Base-by-base conservation (phyloP, 2,329 filamentous ascomycete species). In the Rutstroemia sydowiana region DNA sequence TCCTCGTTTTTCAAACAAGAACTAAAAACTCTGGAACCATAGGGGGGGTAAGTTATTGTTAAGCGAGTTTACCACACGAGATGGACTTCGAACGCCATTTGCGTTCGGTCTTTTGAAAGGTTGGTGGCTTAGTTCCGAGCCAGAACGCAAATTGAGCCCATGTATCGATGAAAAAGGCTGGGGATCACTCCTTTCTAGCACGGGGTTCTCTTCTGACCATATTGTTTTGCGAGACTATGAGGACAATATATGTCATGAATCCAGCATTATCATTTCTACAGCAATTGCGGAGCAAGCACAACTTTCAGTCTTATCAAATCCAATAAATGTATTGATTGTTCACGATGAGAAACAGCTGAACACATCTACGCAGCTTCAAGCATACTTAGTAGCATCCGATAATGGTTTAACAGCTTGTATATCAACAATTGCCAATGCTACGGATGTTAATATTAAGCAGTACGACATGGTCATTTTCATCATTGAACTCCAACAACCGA, bases 91-190 rank as follows among this genome's bases (percentile, higher is more conserved):
- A 54, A 57, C 61, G 45, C 61, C 60, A 9, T 44, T 51, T 14
- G 46, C 62, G 10, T 63, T 67, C 21, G 63, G 66, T 52, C 55
- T 61, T 10, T 56, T 70, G 1, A 48, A 60, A 0, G 66, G 64
- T 23, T 68, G 13, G 66, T 68, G 66, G 66, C 56, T 65, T 34
- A 62, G 65, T 20, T 14, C 14, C 28, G 30, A 44, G 11, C 41
- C 21, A 14, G 21, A 44, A 4, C 21, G 41, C 21, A 28, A 28
- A 44, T 44, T 3, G 21, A 44, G 28, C 20, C 41, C 41, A 14
- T 44, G 41, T 30, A 5, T 44, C 13, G 28, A 28, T 13, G 28
- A 44, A 14, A 13, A 31, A 28, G 41, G 28, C 5, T 44, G 41
- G 41, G 28, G 6, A 28, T 14, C 9, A 44, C 21, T 31, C 7